Evolutionary conservation across 2,329 filamentous ascomycete genomes (phyloP), one percentile per base, ranked within the genome.

Genomic region (Xylaria sp.): DNA sequence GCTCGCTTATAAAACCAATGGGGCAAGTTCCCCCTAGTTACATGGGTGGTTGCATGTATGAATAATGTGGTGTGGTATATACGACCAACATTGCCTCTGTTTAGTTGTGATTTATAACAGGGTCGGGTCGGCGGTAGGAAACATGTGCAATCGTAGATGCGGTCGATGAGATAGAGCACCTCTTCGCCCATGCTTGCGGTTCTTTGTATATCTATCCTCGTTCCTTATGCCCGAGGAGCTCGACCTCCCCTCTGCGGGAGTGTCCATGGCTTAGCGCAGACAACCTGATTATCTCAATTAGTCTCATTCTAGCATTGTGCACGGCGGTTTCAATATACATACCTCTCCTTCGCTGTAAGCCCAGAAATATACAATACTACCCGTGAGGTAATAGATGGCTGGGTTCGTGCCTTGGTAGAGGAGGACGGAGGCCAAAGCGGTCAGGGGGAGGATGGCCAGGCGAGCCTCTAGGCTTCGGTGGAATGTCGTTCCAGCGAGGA

Each of bases 321-420:
- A 42, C 17, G 24, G 34, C 2, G 12, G 7, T 8, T 1, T 56
- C 11, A 8, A 17, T 34, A 60, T 73, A 84, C 91, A 78, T 82
- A 97, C 94, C 90, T 99, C 96, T 81, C 96, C 96, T 81, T 99
- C 95, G 76, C 92, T 96, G 77, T 97, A 98, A 1, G 93, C 96
- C 94, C 94, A 98, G 76, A 98, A 97, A 81, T 98, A 99, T 14
- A 96, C 90, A 7, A 84, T 85, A 82, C 97, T 90, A 21, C 91
- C 95, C 70, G 98, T 88, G 30, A 97, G 79, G 79, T 98, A 98
- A 82, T 98, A 99, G 61, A 98, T 82, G 4, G 93, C 96, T 2
- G 95, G 86, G 78, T 99, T 97, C 32, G 94, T 97, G 67, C 90
- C 92, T 80, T 98, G 96, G 79, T 99, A 99, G 71, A 97, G 84